These are phyloP conservation scores for Phytophthora vignae DNA, from an alignment of 352 stramenopile genomes.

Conservation along the genomic window DNA sequence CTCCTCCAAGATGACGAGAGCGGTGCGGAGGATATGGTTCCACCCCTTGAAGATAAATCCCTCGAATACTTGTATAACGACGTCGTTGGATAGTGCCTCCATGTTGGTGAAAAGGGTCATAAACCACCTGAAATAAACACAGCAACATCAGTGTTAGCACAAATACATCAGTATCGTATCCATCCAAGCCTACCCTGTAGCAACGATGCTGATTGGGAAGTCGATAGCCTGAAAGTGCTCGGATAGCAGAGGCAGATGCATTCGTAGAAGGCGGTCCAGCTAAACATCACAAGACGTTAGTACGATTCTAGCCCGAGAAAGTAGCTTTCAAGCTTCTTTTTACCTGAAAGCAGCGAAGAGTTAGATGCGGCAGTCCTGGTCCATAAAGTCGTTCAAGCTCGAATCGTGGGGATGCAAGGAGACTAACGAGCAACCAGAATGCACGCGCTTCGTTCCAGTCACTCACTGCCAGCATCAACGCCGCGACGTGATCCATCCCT, in stretches of 20 bases:
- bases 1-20: constrained; percentile 60
- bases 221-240: constrained; percentile 63
- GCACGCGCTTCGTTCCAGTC: constrained; percentile 71
- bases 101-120: constrained; percentile 86
- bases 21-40: constrained; percentile 77
- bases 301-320: background rate
- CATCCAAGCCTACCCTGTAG: constrained; percentile 51
- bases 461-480: constrained; percentile 67
- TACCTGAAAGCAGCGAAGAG: constrained; percentile 75
- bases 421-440: constrained; percentile 76
- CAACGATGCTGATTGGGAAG: constrained; percentile 76
- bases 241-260: constrained; percentile 51
- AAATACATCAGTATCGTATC: background rate
- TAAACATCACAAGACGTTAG: constrained; percentile 16
- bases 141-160: background rate
- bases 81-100: constrained; percentile 70
- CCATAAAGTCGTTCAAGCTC: constrained; percentile 70
- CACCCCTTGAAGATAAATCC: constrained; percentile 75
- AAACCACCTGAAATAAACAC: constrained; percentile 71
- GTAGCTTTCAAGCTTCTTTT: background rate
- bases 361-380: constrained; percentile 65
- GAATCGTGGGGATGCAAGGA: constrained; percentile 63
- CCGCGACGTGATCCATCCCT: constrained; percentile 77
- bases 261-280: constrained; percentile 58
- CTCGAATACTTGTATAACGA: constrained; percentile 68